A percentile compares a stretch with the other conserved stretches of the same genome.
Conservation (phyloP, 768 basidiomycete species). For the Boletellus sp. region DNA sequence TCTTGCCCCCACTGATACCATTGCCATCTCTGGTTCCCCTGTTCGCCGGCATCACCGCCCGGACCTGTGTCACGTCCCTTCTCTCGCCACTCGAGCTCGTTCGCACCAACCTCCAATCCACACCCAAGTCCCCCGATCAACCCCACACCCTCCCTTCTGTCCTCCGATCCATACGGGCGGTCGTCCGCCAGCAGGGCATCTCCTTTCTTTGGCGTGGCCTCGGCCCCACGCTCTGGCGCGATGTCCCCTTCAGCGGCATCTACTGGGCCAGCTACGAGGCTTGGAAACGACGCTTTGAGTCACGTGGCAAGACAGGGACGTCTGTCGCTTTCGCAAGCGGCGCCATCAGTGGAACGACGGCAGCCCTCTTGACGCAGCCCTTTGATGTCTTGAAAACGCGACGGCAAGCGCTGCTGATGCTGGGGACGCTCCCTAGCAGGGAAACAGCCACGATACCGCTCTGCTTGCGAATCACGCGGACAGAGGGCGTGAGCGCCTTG, state of each 20-base stretch:
- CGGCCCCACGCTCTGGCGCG: constrained; percentile 90
- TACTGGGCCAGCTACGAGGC: constrained; percentile 97
- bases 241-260: constrained; percentile 94
- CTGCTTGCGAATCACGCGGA: constrained; percentile 63
- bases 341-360: constrained; percentile 79
- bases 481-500: constrained; percentile 74
- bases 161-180: constrained; percentile 52
- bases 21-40: constrained; percentile 59
- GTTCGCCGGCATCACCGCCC: constrained; percentile 75
- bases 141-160: constrained; percentile 80
- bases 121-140: constrained; percentile 61
- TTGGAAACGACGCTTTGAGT: constrained; percentile 61
- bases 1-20: constrained; percentile 61
- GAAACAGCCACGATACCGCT: constrained; percentile 58
- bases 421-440: constrained; percentile 38
- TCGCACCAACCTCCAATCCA: constrained; percentile 90
- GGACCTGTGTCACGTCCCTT: constrained; percentile 73
- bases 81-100: constrained; percentile 89
- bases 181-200: constrained; percentile 63
- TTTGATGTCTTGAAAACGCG: constrained; percentile 98
- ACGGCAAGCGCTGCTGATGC: constrained; percentile 79
- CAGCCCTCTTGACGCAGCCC: constrained; percentile 87
- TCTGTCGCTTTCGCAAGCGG: constrained; percentile 85
- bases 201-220: constrained; percentile 85
- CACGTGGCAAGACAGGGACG: constrained; percentile 52